phyloP scores from a whole-genome alignment of 1,139 yeast genomes.

The Lodderomyces pseudojiufengensis region DNA sequence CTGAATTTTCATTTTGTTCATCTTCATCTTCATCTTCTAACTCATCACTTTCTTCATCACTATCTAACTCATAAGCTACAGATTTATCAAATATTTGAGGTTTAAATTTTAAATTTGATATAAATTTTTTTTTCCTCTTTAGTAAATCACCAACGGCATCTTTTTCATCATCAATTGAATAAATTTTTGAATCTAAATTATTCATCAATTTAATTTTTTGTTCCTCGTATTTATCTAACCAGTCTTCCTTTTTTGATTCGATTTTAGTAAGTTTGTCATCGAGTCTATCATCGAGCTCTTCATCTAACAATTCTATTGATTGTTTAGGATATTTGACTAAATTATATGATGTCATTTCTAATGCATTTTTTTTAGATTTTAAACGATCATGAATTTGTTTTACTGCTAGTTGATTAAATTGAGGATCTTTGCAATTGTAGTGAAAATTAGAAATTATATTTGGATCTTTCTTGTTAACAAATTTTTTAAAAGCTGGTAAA shows the following conservation, averaged over 20 bases:
- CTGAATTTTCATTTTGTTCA: slow-evolving; percentile 1
- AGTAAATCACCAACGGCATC: slow-evolving; percentile 9
- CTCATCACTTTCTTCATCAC: slow-evolving; percentile 3
- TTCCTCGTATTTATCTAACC: slow-evolving; percentile 9
- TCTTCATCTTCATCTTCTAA: slow-evolving; percentile 3
- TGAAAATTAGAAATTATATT: not conserved
- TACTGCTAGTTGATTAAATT: slow-evolving; percentile 19
- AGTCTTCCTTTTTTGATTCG: slow-evolving; percentile 14
- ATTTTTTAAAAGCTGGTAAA: slow-evolving; percentile 28
- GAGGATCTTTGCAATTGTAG: not conserved
- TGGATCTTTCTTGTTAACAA: slow-evolving; percentile 2
- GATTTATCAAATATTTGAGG: slow-evolving; percentile 14
- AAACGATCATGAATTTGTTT: slow-evolving; percentile 22
- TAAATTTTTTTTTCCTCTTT: slow-evolving; percentile 4
- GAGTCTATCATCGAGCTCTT: slow-evolving; percentile 17
- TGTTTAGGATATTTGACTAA: slow-evolving; percentile 21
- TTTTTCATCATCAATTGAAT: slow-evolving; percentile 11
- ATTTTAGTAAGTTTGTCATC: slow-evolving; percentile 14
- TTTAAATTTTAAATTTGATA: slow-evolving; percentile 11
- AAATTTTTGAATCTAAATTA: slow-evolving; percentile 1
- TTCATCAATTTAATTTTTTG: slow-evolving; percentile 8
- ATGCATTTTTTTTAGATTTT: slow-evolving; percentile 15
- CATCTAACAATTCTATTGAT: slow-evolving; percentile 19
- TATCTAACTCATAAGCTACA: slow-evolving; percentile 3
- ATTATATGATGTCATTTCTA: slow-evolving; percentile 20